These are phyloP conservation scores for Schoenoplectus tabernaemontani DNA, from an alignment of 202 grass and related monocot genomes.

Conservation along the genomic window DNA sequence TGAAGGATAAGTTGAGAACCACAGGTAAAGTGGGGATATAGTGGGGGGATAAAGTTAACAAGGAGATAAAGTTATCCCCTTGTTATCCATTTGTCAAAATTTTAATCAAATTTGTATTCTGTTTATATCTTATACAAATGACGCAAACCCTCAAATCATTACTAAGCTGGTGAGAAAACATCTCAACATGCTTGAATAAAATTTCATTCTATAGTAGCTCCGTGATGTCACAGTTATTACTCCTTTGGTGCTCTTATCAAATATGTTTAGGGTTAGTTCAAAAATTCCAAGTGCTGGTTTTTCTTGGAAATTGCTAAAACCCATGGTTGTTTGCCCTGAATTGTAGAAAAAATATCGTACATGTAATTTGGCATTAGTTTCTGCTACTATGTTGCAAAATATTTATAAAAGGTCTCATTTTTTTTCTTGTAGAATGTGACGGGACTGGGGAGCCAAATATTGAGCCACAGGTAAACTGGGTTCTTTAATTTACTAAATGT, in stretches of 20 bases:
- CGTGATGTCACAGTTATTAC: background rate
- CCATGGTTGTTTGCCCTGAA: background rate
- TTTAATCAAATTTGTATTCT: background rate
- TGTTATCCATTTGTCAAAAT: background rate
- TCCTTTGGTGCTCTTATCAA: background rate
- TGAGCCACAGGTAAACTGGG: slow-evolving; percentile 65
- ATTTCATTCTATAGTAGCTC: background rate
- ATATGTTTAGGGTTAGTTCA: background rate
- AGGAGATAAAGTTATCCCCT: too few species aligned
- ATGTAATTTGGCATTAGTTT: background rate
- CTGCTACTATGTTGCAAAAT: background rate
- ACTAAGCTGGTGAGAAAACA: background rate
- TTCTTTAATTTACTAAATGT: slow-evolving; percentile 7
- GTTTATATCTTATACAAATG: background rate
- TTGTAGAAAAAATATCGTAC: background rate
- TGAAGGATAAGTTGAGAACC: too few species aligned
- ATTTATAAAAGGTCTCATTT: background rate
- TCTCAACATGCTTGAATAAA: background rate
- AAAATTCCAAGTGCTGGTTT: background rate
- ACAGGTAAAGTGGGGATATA: too few species aligned
- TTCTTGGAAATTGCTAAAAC: background rate
- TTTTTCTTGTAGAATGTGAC: slow-evolving; percentile 72
- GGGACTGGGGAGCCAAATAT: slow-evolving; percentile 78
- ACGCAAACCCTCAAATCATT: background rate
- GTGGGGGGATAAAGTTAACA: too few species aligned